A percentile compares a stretch with the other conserved stretches of the same genome.
phyloP scores from a whole-genome alignment of 1,139 yeast genomes.

The Hansenula sp. region DNA sequence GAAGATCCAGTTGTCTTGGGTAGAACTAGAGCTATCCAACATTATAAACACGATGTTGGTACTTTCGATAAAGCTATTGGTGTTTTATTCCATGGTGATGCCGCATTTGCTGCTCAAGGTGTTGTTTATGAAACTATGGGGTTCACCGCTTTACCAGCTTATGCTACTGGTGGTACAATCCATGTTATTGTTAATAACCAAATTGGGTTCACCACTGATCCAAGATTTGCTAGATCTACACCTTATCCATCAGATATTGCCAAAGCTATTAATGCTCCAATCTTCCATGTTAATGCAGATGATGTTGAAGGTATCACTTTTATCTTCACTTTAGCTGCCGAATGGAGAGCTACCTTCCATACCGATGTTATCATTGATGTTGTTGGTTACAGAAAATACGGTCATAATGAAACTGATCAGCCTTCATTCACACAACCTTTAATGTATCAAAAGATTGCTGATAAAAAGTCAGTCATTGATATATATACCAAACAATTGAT shows the following conservation, averaged over 20 bases:
- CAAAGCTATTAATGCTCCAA: conserved; percentile 94
- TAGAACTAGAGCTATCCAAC: conserved; percentile 95
- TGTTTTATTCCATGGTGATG: conserved; percentile 95
- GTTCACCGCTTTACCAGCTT: conserved; percentile 86
- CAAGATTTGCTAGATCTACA: conserved; percentile 95
- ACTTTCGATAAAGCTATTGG: conserved; percentile 84
- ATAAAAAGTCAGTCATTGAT: conserved; percentile 86
- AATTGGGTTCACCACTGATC: conserved; percentile 99
- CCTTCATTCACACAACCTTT: conserved; percentile 98
- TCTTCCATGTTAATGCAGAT: conserved; percentile 98
- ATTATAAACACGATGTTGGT: conserved; percentile 83
- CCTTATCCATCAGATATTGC: conserved; percentile 98
- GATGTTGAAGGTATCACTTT: conserved; percentile 93
- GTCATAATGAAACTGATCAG: conserved; percentile 99
- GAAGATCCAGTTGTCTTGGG: conserved; percentile 99
- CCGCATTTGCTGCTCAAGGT: conserved; percentile 99
- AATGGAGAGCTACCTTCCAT: conserved; percentile 97
- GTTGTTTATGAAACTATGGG: conserved; percentile 98
- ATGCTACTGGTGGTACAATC: conserved; percentile 97
- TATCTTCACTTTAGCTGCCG: conserved; percentile 94
- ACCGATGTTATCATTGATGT: conserved; percentile 94
- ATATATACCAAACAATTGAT: conserved; percentile 77
- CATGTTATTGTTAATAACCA: conserved; percentile 96
- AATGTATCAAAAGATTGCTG: conserved; percentile 89
- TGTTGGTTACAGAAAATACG: conserved; percentile 97